These are phyloP conservation scores for Penicillium sp. DNA, from an alignment of 2,329 filamentous ascomycete genomes.

Conservation along the genomic window DNA sequence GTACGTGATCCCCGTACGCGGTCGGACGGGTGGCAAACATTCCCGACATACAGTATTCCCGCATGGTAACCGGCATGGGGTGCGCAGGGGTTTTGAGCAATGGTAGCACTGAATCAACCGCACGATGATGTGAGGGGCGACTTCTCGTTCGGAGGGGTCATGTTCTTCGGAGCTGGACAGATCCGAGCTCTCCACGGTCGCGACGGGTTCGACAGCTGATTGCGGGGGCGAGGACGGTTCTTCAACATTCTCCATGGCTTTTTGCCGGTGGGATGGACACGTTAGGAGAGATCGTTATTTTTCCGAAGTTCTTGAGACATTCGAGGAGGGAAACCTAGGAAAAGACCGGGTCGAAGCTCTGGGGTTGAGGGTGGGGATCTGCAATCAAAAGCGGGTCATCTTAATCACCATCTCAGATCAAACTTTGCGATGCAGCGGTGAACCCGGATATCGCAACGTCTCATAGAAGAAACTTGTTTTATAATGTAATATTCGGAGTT, in stretches of 20 bases:
- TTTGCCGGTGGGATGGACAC: not conserved
- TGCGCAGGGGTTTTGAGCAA: slow-evolving; percentile 67
- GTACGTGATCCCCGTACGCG: slow-evolving; percentile 72
- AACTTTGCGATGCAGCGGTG: not conserved
- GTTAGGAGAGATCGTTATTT: not conserved
- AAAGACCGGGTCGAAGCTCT: slow-evolving; percentile 4
- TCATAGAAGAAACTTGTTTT: not conserved
- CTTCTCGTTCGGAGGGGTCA: slow-evolving; percentile 49
- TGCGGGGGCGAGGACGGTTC: slow-evolving; percentile 1
- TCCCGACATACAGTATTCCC: slow-evolving; percentile 72
- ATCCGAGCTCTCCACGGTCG: slow-evolving; percentile 11
- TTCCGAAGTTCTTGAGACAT: not conserved
- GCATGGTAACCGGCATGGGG: slow-evolving; percentile 77
- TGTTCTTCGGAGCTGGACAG: slow-evolving; percentile 27
- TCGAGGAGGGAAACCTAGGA: not conserved
- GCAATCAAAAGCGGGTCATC: slow-evolving; percentile 17
- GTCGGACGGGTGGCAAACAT: slow-evolving; percentile 68
- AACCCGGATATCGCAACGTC: not conserved
- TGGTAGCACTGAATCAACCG: slow-evolving; percentile 74
- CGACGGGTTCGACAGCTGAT: slow-evolving; percentile 1
- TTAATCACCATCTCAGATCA: slow-evolving; percentile 1
- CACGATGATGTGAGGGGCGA: slow-evolving; percentile 62
- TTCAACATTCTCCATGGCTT: slow-evolving; percentile 17
- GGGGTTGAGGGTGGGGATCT: slow-evolving; percentile 13
- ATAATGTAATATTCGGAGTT: not conserved